Base-by-base conservation (phyloP, 2,329 filamentous ascomycete genomes). In the Grosmannia penicillata region DNA sequence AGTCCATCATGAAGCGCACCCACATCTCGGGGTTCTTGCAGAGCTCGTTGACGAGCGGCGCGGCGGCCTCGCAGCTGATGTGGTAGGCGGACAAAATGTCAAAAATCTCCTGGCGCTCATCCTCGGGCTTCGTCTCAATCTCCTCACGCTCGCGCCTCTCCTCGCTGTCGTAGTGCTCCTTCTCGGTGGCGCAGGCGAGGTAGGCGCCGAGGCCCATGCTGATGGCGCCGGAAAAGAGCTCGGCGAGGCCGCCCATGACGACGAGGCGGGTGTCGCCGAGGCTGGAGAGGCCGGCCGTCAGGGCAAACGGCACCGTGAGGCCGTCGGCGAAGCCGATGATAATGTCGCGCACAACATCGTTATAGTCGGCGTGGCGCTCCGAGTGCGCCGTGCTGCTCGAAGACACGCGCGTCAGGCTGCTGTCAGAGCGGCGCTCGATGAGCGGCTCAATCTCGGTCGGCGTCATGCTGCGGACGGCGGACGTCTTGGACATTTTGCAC, bases 261-360 rank as follows among this genome's bases (percentile, higher is more conserved):
- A 81, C 76, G 4, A 79, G 68, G 35, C 66, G 69, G 24, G 74
- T 75, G 52, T 72, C 65, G n/a, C 75, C 75, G 33, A 81, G 61
- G 36, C 68, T 68, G 3, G 73, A 77, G 2, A 87, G 64, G 13
- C 82, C 82, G 0, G 82, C 82, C 0, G 79, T 85, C 27, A 87
- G 63, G 14, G 82, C 82, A 48, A 87, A 87, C 0, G 82, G 82
- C 0, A 87, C 82, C 0, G 82, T 87, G 48, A 87, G 66, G 14
- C 82, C 82, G 51, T 87, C 82, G 1, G 81, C 78, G 48, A 86
- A 75, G 38, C 82, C 82, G 47, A 87, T 78, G 43, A 82, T 84
- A 45, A 76, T 66, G 55, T 83, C 76, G 33, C 70, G 66, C 14
- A 78, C 56, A 37, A 73, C 51, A 40, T 62, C 58, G 43, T 56